Base-by-base conservation (phyloP, 345 rosid species). In the Arabidopsis suecica region DNA sequence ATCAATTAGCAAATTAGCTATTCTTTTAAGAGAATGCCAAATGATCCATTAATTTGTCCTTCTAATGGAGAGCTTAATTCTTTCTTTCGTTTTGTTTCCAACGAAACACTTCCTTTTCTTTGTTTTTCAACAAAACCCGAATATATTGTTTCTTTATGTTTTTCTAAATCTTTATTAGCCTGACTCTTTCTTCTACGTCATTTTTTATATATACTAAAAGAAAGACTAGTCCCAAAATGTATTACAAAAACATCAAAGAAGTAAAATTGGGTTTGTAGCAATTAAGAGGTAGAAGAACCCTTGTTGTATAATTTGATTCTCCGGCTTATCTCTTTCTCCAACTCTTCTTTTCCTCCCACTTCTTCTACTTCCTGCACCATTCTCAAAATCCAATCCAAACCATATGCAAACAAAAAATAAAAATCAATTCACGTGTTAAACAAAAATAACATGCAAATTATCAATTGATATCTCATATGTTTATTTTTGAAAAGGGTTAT, bases 331-430 rank as follows among this genome's bases (percentile, higher is more conserved):
- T 86, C 96, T 82, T 84, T 90, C 75, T 85, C 89, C 81, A 93
- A 62, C 68, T 88, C 98, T 66, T 88, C 90, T 12, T 59, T 22
- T 4, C 98, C 98, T 70, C 89, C 95, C 3, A 83, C 89, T 68
- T 82, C 86, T 79, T 92, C 96, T 6, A 92, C 12, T 74, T 88
- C 96, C 98, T 90, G 82, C 44, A 54, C 36, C 63, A 73, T 41
- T 18, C 36, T 53, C 56, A 61, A 61, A 72, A 38, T 4, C 67
- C 50, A 61, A 38, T 2, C 67, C 60, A 61, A 61, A 76, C 61
- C 74, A 47, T 45, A 47, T 45, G 23, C 20, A 32, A 60, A 22
- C 23, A 18, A 49, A 34, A 57, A 2, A 55, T 12, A 38, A 2
- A 9, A 13, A 5, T 18, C 10, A 72, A 9, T 13, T 30, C 42